These are phyloP conservation scores for Phytopythium kandeliae DNA, from an alignment of 352 stramenopile species.

Conservation along the genomic window DNA sequence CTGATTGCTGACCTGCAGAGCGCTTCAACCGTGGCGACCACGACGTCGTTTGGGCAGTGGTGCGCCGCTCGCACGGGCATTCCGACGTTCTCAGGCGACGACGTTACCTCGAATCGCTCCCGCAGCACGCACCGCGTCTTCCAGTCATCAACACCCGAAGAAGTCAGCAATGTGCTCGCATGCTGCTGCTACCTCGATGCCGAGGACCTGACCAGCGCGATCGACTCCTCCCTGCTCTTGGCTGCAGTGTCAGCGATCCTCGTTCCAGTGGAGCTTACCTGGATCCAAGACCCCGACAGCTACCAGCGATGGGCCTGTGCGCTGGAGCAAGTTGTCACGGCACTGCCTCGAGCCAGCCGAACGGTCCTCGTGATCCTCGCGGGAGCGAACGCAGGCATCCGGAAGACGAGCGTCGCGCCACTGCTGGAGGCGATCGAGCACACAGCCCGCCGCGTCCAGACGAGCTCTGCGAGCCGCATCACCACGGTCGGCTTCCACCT, in stretches of 20 bases:
- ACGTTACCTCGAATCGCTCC: constrained; percentile 17
- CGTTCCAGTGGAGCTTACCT: constrained; percentile 46
- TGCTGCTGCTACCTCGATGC: constrained; percentile 63
- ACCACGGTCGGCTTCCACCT: constrained; percentile 21
- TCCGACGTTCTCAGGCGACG: not conserved
- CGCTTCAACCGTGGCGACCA: constrained; percentile 6
- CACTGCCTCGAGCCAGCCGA: constrained; percentile 22
- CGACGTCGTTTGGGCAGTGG: constrained; percentile 69
- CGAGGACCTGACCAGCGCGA: constrained; percentile 12
- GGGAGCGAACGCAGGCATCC: constrained; percentile 25
- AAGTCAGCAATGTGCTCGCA: constrained; percentile 22
- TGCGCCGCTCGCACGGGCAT: constrained; percentile 54
- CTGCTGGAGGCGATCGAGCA: constrained; percentile 20
- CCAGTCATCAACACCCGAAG: constrained; percentile 11
- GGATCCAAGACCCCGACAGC: constrained; percentile 23
- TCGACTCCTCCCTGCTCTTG: constrained; percentile 19
- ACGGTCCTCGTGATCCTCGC: constrained; percentile 37
- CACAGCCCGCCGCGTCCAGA: constrained; percentile 22
- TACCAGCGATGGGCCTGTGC: constrained; percentile 36
- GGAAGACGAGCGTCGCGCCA: constrained; percentile 10
- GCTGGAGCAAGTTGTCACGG: constrained; percentile 24
- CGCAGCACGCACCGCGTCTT: constrained; percentile 21
- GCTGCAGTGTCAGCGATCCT: constrained; percentile 44
- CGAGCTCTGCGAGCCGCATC: constrained; percentile 13
- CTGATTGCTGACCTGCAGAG: constrained; percentile 69